These are phyloP conservation scores for Adansonia digitata DNA, from an alignment of 345 rosid genomes.

Conservation along the genomic window DNA sequence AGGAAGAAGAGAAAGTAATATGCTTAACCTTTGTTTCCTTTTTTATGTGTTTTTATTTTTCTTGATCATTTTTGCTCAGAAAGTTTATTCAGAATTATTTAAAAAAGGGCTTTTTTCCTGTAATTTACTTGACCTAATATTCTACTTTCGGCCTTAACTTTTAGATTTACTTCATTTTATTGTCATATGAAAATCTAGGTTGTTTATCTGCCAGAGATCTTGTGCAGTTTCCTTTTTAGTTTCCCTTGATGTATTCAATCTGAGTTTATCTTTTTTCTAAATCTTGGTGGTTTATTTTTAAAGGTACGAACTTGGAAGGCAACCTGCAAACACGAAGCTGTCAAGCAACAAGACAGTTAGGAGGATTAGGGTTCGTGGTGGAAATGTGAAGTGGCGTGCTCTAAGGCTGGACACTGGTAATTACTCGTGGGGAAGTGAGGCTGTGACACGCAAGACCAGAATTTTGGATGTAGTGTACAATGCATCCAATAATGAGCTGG, in stretches of 20 bases:
- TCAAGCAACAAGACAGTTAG: slow-evolving; percentile 83
- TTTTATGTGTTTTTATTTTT: not conserved
- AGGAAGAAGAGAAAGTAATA: slow-evolving; percentile 86
- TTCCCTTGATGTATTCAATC: not conserved
- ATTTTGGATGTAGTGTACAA: slow-evolving; percentile 77
- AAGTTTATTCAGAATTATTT: not conserved
- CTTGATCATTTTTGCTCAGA: not conserved
- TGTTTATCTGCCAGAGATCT: not conserved
- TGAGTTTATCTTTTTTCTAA: not conserved
- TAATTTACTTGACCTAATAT: not conserved
- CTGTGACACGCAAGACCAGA: slow-evolving; percentile 72
- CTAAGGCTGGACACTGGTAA: slow-evolving; percentile 79
- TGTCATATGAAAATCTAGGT: not conserved
- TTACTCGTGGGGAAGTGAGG: slow-evolving; percentile 84
- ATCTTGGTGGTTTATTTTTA: not conserved
- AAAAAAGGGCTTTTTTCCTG: not conserved
- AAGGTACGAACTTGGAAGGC: slow-evolving; percentile 88
- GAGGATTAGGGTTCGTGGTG: slow-evolving; percentile 75
- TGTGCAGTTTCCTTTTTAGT: not conserved
- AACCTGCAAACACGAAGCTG: slow-evolving; percentile 71
- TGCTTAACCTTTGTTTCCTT: not conserved
- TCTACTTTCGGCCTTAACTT: not conserved
- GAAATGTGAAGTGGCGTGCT: slow-evolving; percentile 84
- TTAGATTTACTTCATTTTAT: not conserved
- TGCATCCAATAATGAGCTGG: slow-evolving; percentile 79